Base-by-base conservation (phyloP, 2,329 filamentous ascomycete genomes). In the Periconia digitata region DNA sequence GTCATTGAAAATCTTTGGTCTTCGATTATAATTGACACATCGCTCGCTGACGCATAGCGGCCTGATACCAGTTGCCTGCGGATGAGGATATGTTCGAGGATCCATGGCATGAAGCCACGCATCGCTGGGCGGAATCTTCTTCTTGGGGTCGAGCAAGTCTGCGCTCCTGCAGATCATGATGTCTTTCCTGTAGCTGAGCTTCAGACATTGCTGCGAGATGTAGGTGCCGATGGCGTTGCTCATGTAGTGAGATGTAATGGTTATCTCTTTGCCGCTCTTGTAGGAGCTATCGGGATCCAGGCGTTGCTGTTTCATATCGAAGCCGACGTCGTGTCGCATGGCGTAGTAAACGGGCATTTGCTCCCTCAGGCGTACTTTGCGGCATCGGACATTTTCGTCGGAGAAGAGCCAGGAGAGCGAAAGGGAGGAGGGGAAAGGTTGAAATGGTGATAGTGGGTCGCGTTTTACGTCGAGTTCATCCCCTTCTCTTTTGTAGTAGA, bases 101-200 rank as follows among this genome's bases (percentile, higher is more conserved):
- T 59, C 52, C 50, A 59, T 58, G 35, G 54, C 53, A 29, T 59
- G 54, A 24, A 55, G 50, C 54, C 54, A 59, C 18, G 53, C 17
- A 35, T 54, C 24, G 24, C 50, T 56, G 34, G 56, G 56, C 36
- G 48, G 46, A 23, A 59, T 50, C 24, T 50, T 52, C 41, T 45
- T 23, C 21, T 41, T 34, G 52, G 46, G 46, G 23, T 52, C 42
- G 32, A 15, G 43, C 43, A 56, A 39, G 10, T 42, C 51, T 29
- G 24, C 47, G 27, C 43, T 51, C 27, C 42, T 40, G 32, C 54
- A 54, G 35, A 56, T 43, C 54, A 52, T 50, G 40, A 56, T 45
- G 34, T 56, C 48, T 54, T 50, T 56, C 44, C 52, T 37, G 44
- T 56, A 54, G 34, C 42, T 54, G 44, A 56, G 47, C 23, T 49